A percentile compares a stretch with the other conserved stretches of the same genome.
Conservation (phyloP, 805 yeast species). For the Wickerhamomyces queroliae region DNA sequence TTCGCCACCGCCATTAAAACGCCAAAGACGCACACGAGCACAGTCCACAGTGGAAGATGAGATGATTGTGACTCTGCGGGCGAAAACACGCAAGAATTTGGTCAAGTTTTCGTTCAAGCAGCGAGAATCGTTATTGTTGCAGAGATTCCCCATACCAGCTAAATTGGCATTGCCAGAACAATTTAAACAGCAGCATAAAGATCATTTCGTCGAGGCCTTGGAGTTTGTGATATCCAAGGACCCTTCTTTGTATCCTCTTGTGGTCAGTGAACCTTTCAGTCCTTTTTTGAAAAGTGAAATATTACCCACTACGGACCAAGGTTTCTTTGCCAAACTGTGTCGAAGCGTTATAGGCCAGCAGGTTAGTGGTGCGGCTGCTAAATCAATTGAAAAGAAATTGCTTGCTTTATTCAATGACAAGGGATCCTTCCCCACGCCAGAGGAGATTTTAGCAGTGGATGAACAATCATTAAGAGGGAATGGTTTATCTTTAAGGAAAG, state of each 20-base stretch:
- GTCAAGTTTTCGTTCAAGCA: slow-evolving; percentile 9
- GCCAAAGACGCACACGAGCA: slow-evolving; percentile 2
- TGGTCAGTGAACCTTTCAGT: slow-evolving; percentile 22
- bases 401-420: slow-evolving; percentile 27
- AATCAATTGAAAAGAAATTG: slow-evolving; percentile 50
- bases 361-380: slow-evolving; percentile 77
- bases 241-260: slow-evolving; percentile 27
- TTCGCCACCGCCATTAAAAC: slow-evolving; percentile 4
- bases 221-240: slow-evolving; percentile 28
- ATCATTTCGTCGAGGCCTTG: slow-evolving; percentile 30
- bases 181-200: slow-evolving; percentile 22
- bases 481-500: slow-evolving; percentile 69
- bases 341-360: slow-evolving; percentile 64
- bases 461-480: slow-evolving; percentile 48
- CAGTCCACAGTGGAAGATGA: background rate
- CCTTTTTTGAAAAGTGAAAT: slow-evolving; percentile 17
- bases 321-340: slow-evolving; percentile 36
- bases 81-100: background rate
- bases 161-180: slow-evolving; percentile 19
- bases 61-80: no score
- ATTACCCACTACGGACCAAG: slow-evolving; percentile 15
- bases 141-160: slow-evolving; percentile 9
- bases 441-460: slow-evolving; percentile 32
- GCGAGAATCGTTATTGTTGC: slow-evolving; percentile 5
- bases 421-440: slow-evolving; percentile 46